A percentile compares a stretch with the other conserved stretches of the same genome.
phyloP scores from a whole-genome alignment of 108 stramenopile species.

The Cyclotella kingstonii region DNA sequence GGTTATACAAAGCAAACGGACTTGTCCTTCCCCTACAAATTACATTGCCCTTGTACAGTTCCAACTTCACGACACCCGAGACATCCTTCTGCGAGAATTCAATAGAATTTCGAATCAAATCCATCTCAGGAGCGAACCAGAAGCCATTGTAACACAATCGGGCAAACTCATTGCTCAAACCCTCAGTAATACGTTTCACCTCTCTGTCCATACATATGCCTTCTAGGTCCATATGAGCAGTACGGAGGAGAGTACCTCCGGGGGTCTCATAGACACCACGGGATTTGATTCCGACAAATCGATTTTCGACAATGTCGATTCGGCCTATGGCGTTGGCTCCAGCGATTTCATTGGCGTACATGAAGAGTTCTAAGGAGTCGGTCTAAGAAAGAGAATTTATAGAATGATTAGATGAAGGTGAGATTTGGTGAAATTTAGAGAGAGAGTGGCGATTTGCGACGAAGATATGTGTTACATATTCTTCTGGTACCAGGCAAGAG shows the following conservation, averaged over 20 bases:
- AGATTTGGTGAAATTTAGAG: too few relatives aligned
- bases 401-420: too few relatives aligned
- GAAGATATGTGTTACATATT: not conserved
- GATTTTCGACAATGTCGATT: slow-evolving; percentile 99
- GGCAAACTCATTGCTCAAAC: slow-evolving; percentile 86
- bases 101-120: slow-evolving; percentile 88
- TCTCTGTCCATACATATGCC: slow-evolving; percentile 97
- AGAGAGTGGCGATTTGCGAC: not conserved
- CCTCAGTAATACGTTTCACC: slow-evolving; percentile 96
- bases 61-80: slow-evolving; percentile 84
- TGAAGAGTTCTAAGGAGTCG: slow-evolving; percentile 93
- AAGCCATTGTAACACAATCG: slow-evolving; percentile 99
- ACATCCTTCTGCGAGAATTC: slow-evolving; percentile 90
- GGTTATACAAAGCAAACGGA: slow-evolving; percentile 93
- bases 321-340: slow-evolving; percentile 97
- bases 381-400: slow-evolving; percentile 47
- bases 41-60: slow-evolving; percentile 96
- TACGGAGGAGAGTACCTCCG: slow-evolving; percentile 93
- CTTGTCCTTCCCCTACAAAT: slow-evolving; percentile 81
- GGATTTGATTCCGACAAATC: slow-evolving; percentile 99
- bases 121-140: slow-evolving; percentile 99
- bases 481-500: not conserved
- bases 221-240: slow-evolving; percentile 95
- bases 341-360: slow-evolving; percentile 96
- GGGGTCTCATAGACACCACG: slow-evolving; percentile 99